phyloP scores from a whole-genome alignment of 495 filamentous ascomycete species.

The Annulohypoxylon maeteangense region DNA sequence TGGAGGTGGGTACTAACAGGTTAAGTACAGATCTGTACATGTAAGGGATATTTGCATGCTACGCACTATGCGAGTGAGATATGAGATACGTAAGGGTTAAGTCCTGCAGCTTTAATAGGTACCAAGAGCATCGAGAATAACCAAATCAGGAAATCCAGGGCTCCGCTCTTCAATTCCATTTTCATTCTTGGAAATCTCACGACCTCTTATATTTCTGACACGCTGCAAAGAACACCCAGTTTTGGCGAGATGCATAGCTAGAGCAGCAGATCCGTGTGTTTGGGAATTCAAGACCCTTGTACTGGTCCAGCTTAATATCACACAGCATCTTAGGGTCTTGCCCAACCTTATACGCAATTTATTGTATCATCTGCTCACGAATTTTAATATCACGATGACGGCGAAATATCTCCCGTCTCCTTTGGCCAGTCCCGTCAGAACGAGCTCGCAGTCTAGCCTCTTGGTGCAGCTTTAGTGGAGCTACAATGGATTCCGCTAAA shows the following conservation, averaged over 20 bases:
- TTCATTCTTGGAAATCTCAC: constrained; percentile 13
- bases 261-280: constrained; percentile 28
- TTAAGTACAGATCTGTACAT: too few species aligned
- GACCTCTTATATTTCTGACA: constrained; percentile 8
- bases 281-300: constrained; percentile 28
- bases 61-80: not conserved
- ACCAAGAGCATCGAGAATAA: not conserved
- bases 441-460: constrained; percentile 15
- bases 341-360: constrained; percentile 27
- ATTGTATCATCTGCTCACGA: constrained; percentile 27
- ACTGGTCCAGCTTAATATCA: constrained; percentile 19
- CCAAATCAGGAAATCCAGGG: constrained; percentile 24
- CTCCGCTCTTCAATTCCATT: constrained; percentile 32
- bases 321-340: constrained; percentile 29
- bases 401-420: constrained; percentile 41
- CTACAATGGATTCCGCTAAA: constrained; percentile 20
- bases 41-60: not conserved
- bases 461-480: constrained; percentile 26
- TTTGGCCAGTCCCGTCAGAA: constrained; percentile 17
- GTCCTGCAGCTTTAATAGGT: constrained; percentile 5
- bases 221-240: constrained; percentile 9
- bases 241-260: constrained; percentile 25
- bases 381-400: constrained; percentile 38
- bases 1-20: not conserved
- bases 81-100: not conserved